Evolutionary conservation across 108 stramenopile genomes (phyloP).

Genomic region (Chaetoceros muelleri): DNA sequence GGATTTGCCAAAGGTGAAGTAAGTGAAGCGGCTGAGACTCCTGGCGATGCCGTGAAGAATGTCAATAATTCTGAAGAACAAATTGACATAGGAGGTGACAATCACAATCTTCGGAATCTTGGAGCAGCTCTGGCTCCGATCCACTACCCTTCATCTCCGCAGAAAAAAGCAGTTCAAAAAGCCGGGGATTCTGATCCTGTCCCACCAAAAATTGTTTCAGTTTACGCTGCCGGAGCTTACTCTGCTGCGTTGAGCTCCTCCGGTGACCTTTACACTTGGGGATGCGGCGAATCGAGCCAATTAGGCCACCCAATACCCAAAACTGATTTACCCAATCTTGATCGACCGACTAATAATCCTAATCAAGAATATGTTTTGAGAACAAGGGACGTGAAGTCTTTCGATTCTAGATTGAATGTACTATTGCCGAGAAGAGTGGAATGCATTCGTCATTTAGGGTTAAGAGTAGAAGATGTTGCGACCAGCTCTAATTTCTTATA

Average conservation of each 20-base stretch:
- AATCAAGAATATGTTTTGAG: conserved; percentile 23
- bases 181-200: not conserved
- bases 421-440: conserved; percentile 51
- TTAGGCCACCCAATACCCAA: conserved; percentile 51
- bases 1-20: not conserved
- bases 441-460: conserved; percentile 10
- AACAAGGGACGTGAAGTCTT: conserved; percentile 33
- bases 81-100: not conserved
- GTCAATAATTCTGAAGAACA: conserved; percentile 10
- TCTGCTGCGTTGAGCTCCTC: conserved; percentile 55
- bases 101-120: not conserved
- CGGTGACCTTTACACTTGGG: conserved; percentile 77
- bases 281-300: conserved; percentile 60
- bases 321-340: conserved; percentile 14
- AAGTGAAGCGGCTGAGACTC: not conserved
- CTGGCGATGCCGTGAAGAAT: not conserved
- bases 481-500: not conserved
- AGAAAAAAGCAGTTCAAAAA: not conserved
- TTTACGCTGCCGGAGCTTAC: conserved; percentile 59
- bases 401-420: conserved; percentile 64
- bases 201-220: conserved; percentile 38
- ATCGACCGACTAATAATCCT: conserved; percentile 14
- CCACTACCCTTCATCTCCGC: not conserved
- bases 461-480: conserved; percentile 18
- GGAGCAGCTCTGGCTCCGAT: not conserved